phyloP scores from a whole-genome alignment of 1,139 yeast species.

The Zygoascus sp. region DNA sequence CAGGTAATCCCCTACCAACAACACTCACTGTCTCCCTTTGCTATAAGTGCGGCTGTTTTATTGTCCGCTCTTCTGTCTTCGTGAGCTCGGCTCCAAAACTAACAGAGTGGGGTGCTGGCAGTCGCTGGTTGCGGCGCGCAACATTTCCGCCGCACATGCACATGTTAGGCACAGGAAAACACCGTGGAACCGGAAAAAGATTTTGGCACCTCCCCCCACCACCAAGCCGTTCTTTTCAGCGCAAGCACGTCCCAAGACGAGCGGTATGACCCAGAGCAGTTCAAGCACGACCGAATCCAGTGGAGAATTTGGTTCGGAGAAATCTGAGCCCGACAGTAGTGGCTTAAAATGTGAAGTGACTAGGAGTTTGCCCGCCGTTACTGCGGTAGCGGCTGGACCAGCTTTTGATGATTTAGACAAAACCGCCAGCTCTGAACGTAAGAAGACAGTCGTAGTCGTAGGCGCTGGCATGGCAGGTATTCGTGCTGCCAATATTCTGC shows the following conservation, averaged over 20 bases:
- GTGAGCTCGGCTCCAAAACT: no score
- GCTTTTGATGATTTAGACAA: no score
- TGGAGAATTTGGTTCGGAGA: conserved; percentile 7
- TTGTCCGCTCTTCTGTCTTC: no score
- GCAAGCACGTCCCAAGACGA: background rate
- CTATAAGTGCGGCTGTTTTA: no score
- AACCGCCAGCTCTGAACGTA: background rate
- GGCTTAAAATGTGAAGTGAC: background rate
- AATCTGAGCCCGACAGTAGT: conserved; percentile 7
- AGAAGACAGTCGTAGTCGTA: conserved; percentile 43
- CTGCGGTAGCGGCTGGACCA: no score
- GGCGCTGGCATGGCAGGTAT: conserved; percentile 81
- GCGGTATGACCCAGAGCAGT: conserved; percentile 2
- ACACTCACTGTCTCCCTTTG: no score
- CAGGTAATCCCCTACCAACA: no score
- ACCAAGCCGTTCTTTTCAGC: background rate
- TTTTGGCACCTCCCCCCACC: no score
- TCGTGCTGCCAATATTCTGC: conserved; percentile 59
- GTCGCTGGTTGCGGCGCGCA: background rate
- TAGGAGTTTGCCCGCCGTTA: no score
- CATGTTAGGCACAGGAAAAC: no score
- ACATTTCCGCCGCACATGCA: background rate
- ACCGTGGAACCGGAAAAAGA: no score
- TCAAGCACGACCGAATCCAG: conserved; percentile 3
- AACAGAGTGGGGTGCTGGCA: no score